phyloP scores from a whole-genome alignment of 2,329 filamentous ascomycete species.

The Fusarium siculi region DNA sequence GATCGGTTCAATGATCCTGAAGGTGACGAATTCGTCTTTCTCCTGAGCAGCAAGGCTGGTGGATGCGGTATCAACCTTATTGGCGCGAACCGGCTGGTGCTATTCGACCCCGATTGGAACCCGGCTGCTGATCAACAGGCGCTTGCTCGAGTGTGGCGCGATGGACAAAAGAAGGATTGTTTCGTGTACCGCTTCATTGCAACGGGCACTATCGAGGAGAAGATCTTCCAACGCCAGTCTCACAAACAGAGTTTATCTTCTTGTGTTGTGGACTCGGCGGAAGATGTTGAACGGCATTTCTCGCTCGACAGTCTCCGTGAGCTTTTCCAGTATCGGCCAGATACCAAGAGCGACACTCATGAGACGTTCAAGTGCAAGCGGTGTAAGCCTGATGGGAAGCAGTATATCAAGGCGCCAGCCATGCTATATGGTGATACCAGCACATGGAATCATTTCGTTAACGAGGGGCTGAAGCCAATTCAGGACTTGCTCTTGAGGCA shows the following conservation, averaged over 20 bases:
- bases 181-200: slow-evolving; percentile 99
- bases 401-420: slow-evolving; percentile 89
- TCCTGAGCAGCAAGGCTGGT: slow-evolving; percentile 96
- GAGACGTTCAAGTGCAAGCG: slow-evolving; percentile 99
- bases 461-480: slow-evolving; percentile 80
- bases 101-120: slow-evolving; percentile 99
- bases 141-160: slow-evolving; percentile 96
- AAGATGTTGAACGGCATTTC: slow-evolving; percentile 98
- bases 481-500: slow-evolving; percentile 92
- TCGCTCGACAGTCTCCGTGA: slow-evolving; percentile 90
- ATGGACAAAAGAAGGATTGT: slow-evolving; percentile 98
- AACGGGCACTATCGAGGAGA: slow-evolving; percentile 97
- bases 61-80: slow-evolving; percentile 97
- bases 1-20: slow-evolving; percentile 97
- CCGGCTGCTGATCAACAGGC: slow-evolving; percentile 97
- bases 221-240: slow-evolving; percentile 98
- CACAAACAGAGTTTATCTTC: slow-evolving; percentile 98
- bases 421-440: slow-evolving; percentile 98
- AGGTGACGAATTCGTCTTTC: slow-evolving; percentile 89
- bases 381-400: slow-evolving; percentile 87
- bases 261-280: slow-evolving; percentile 94
- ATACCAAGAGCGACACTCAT: slow-evolving; percentile 92
- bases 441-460: slow-evolving; percentile 98
- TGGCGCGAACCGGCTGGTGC: slow-evolving; percentile 90
- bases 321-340: slow-evolving; percentile 89